phyloP scores from a whole-genome alignment of 1,284 basidiomycete species.

The Thecaphora frezii region DNA sequence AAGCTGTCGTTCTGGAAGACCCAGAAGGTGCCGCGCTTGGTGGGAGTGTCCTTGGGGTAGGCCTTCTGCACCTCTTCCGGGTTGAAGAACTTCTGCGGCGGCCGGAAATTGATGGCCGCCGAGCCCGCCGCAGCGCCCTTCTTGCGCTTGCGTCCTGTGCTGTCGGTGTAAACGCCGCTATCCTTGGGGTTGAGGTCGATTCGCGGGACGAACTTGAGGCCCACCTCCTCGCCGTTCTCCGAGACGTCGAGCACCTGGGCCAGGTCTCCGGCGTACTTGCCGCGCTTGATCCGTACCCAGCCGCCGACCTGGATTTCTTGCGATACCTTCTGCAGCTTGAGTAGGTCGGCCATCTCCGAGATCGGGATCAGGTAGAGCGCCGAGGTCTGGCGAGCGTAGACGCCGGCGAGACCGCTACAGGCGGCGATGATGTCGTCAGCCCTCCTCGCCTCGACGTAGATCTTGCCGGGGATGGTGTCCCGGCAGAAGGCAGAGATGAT shows the following conservation, averaged over 20 bases:
- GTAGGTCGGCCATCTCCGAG: slow-evolving; percentile 94
- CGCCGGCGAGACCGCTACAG: slow-evolving; percentile 84
- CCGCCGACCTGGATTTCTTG: slow-evolving; percentile 79
- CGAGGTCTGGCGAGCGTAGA: slow-evolving; percentile 67
- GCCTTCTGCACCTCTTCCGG: slow-evolving; percentile 87
- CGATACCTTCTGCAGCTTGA: slow-evolving; percentile 94
- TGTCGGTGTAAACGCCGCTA: slow-evolving; percentile 59
- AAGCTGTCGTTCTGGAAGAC: slow-evolving; percentile 88
- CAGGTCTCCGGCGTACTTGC: slow-evolving; percentile 90
- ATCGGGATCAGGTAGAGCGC: slow-evolving; percentile 87
- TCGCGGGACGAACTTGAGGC: slow-evolving; percentile 90
- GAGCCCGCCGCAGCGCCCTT: slow-evolving; percentile 48
- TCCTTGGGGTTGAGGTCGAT: slow-evolving; percentile 77
- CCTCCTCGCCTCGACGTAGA: slow-evolving; percentile 91
- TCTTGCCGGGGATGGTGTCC: slow-evolving; percentile 89
- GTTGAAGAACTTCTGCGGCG: slow-evolving; percentile 90
- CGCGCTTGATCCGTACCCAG: slow-evolving; percentile 93
- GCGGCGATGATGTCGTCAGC: slow-evolving; percentile 83
- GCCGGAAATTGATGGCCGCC: slow-evolving; percentile 67
- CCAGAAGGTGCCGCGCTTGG: slow-evolving; percentile 42
- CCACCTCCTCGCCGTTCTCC: slow-evolving; percentile 90
- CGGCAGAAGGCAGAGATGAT: slow-evolving; percentile 93
- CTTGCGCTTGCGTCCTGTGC: slow-evolving; percentile 57
- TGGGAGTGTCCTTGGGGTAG: slow-evolving; percentile 72
- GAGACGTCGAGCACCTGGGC: slow-evolving; percentile 92